Percentiles rank a stretch among this genome's conserved stretches.
Evolutionary conservation across 345 rosid species (phyloP).

Genomic region (Arabis hirsuta): DNA sequence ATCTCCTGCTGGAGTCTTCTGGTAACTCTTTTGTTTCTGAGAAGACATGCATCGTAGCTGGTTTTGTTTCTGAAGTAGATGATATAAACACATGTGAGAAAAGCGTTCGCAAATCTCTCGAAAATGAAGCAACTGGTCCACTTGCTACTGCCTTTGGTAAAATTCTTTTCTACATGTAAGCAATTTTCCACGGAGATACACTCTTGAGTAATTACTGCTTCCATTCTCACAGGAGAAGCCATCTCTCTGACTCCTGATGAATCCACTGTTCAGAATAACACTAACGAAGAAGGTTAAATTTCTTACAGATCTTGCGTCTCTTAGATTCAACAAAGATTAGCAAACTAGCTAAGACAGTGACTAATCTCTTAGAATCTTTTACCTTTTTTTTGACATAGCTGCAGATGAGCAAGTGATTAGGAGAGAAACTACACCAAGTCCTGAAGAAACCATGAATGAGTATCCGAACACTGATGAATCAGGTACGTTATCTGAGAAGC

Average conservation of each 20-base stretch:
- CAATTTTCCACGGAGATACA: neutral
- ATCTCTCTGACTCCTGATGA: constrained; percentile 5
- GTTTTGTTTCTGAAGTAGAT: neutral
- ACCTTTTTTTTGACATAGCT: neutral
- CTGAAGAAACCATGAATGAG: constrained; percentile 1
- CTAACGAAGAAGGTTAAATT: constrained; percentile 8
- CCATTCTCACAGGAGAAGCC: constrained; percentile 22
- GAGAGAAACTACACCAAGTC: constrained; percentile 25
- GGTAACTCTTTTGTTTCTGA: constrained; percentile 1
- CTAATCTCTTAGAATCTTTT: neutral
- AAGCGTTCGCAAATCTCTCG: neutral
- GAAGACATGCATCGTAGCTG: constrained; percentile 2
- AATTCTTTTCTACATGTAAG: neutral
- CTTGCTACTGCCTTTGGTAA: constrained; percentile 26
- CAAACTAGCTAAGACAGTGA: neutral
- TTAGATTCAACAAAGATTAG: constrained; percentile 6
- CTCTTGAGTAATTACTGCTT: constrained; percentile 4
- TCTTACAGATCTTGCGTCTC: constrained; percentile 1
- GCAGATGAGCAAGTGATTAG: constrained; percentile 27
- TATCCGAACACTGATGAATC: constrained; percentile 19
- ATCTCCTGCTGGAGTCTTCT: constrained; percentile 5
- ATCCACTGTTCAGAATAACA: neutral
- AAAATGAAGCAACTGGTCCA: constrained; percentile 14
- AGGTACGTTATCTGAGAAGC: neutral
- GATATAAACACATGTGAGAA: neutral